Evolutionary conservation across 257 asterid species (phyloP), one percentile per base, ranked within the genome.

Genomic region (Solanum sparsipilum): DNA sequence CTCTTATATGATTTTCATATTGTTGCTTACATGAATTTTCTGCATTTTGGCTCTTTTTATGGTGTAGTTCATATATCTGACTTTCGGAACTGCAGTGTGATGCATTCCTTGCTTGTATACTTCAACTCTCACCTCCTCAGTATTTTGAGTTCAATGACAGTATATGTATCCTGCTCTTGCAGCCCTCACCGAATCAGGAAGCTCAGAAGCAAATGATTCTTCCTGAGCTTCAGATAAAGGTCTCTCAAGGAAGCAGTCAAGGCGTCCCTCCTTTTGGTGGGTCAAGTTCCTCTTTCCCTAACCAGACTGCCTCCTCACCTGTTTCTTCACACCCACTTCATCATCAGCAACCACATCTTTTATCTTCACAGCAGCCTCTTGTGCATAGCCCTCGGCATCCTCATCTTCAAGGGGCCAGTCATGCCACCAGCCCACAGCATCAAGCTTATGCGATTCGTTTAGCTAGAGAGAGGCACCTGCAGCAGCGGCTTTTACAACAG

Each of bases 381-480:
- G 90, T 84, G 83, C 90, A 84, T 84, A 84, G 87, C 65, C 83
- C 92, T 10, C 91, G 84, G 84, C 90, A 89, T 81, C 90, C 93
- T 78, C 93, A 92, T 86, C 90, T 94, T 90, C 98, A 92, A 91
- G 98, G 95, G 87, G 83, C 91, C 70, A 95, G 91, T 92, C 98
- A 95, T 82, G 90, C 92, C 63, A 84, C 94, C 76, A 94, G 73
- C 88, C 89, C 94, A 9, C 98, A 95, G 90, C 96, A 94, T 76
- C 99, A 94, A 89, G 95, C 97, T 12, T 94, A 91, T 88, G 96
- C 98, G 7, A 89, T 92, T 86, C 96, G 94, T 86, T 34, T 97
- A 83, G 98, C 96, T 46, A 97, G 94, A 91, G 98, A 95, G 89
- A 92, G 98, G 92, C 99, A 94, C 88, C 88, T 92, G 44, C 94